Base-by-base conservation (phyloP, 225 moss, liverwort and hornwort genomes). In the Pleurozium schreberi region DNA sequence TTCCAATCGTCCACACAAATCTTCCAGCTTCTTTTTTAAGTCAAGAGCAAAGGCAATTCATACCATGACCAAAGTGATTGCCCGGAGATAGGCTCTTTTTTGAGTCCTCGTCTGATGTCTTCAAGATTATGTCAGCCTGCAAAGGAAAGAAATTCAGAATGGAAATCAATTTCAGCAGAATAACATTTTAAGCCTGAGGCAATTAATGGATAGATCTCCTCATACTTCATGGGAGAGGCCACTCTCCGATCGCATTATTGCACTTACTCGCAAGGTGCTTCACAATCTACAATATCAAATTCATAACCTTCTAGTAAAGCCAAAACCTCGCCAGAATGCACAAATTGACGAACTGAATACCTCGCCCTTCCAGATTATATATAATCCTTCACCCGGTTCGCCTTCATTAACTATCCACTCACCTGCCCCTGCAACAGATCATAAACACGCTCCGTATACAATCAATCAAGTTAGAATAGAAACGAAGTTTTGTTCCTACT, bases 1-100 rank as follows among this genome's bases (percentile, higher is more conserved):
- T 49, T 75, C 49, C 49, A 53, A 31, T 70, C 19, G 33, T 73
- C 30, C 58, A 38, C 19, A 79, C 36, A 83, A 53, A 55, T 66
- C 55, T 45, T 61, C 14, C 60, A 61, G 42, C 59, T 68, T 80
- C 80, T 43, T 57, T n/a, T 26, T 23, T 8, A 59, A 34, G 66
- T 26, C 66, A 55, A 40, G 69, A 43, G 80, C 36, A 66, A 80
- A 36, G 28, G 45, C 10, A 27, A 59, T 47, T 82, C 85, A 43
- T 88, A 96, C 94, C 97, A 89, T 87, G 87, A 71, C 97, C 97
- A 79, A 97, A 97, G 87, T 95, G 93, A 89, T 95, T 89, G n/a
- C 94, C 95, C 84, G 91, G 80, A 45, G 84, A 80, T 36, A 87
- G 27, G 19, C 38, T 43, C 59, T 80, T 68, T 66, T 36, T 17